Conservation (phyloP, 2,329 filamentous ascomycete species). For the Tolypocladium paradoxum region DNA sequence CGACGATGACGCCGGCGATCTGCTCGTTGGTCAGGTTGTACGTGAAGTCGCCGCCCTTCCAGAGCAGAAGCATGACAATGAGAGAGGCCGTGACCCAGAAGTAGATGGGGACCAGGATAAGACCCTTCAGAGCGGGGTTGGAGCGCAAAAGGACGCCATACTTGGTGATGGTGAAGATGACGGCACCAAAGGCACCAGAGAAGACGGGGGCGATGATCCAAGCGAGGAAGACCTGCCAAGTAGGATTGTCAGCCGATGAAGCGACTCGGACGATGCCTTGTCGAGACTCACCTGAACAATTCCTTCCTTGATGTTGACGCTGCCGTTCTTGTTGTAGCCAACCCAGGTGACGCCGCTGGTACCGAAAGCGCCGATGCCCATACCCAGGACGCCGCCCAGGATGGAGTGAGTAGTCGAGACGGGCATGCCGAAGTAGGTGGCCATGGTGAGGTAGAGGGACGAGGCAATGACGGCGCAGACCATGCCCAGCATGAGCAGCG, state of each 20-base stretch:
- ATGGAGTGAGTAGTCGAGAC: slow-evolving; percentile 53
- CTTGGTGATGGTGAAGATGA: slow-evolving; percentile 46
- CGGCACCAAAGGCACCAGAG: slow-evolving; percentile 39
- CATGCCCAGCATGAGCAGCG: slow-evolving; percentile 48
- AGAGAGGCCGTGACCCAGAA: slow-evolving; percentile 44
- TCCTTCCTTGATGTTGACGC: slow-evolving; percentile 29
- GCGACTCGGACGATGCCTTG: neutral
- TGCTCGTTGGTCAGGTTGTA: slow-evolving; percentile 36
- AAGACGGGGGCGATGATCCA: slow-evolving; percentile 51
- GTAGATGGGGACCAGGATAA: slow-evolving; percentile 43
- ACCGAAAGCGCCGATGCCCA: slow-evolving; percentile 46
- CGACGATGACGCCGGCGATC: slow-evolving; percentile 43
- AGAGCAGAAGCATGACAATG: slow-evolving; percentile 50
- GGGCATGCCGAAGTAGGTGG: slow-evolving; percentile 42
- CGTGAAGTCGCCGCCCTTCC: slow-evolving; percentile 35
- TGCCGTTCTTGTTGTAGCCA: slow-evolving; percentile 27
- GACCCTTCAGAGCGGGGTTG: slow-evolving; percentile 41
- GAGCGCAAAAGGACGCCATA: slow-evolving; percentile 42
- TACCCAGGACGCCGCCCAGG: slow-evolving; percentile 47
- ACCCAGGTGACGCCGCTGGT: slow-evolving; percentile 42
- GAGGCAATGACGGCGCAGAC: slow-evolving; percentile 43
- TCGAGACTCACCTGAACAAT: slow-evolving; percentile 34
- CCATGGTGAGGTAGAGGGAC: slow-evolving; percentile 44
- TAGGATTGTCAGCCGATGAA: slow-evolving; percentile 21
- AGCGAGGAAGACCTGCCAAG: slow-evolving; percentile 42